Evolutionary conservation across 2,329 filamentous ascomycete genomes (phyloP).

Genomic region (Fusarium sp.): DNA sequence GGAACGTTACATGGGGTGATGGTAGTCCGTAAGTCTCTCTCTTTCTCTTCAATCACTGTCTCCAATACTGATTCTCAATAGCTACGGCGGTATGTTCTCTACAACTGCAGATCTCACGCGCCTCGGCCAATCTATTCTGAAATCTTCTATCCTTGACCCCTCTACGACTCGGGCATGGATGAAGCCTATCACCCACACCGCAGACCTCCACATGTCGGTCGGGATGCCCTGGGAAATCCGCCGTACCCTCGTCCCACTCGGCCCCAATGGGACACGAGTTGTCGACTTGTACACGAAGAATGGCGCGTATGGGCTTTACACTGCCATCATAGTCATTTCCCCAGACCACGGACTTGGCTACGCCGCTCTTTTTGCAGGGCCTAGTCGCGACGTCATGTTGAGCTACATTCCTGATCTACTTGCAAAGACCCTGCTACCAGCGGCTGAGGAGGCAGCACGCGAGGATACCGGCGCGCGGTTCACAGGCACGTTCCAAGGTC

Average conservation of each 20-base stretch:
- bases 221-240: slow-evolving; percentile 28
- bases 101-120: slow-evolving; percentile 7
- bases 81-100: slow-evolving; percentile 17
- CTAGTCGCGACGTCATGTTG: background rate
- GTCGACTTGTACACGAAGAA: slow-evolving; percentile 19
- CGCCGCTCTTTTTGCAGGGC: background rate
- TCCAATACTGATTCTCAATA: background rate
- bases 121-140: slow-evolving; percentile 14
- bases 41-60: too few species aligned
- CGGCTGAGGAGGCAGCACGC: background rate
- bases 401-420: slow-evolving; percentile 2
- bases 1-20: background rate
- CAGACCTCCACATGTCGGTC: background rate
- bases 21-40: background rate
- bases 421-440: background rate
- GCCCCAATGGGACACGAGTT: background rate
- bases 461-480: background rate
- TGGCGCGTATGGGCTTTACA: background rate
- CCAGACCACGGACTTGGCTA: slow-evolving; percentile 9
- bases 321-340: background rate
- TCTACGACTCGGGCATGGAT: slow-evolving; percentile 4
- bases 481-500: background rate
- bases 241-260: background rate
- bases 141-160: background rate
- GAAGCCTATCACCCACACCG: slow-evolving; percentile 9